phyloP scores from a whole-genome alignment of 2,329 filamentous ascomycete species.

The Fusarium newnesense region DNA sequence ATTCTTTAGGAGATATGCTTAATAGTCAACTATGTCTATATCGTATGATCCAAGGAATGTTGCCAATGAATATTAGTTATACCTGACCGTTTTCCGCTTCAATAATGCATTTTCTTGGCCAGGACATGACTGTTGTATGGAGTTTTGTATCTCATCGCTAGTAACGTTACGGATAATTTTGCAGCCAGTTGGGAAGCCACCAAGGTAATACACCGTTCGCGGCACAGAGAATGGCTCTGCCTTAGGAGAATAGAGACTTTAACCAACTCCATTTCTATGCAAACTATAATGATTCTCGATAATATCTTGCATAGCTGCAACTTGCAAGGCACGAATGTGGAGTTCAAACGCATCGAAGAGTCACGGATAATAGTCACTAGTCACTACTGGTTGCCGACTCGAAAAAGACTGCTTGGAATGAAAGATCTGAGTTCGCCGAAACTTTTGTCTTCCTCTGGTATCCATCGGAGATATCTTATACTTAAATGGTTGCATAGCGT shows the following conservation, averaged over 20 bases:
- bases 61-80: background rate
- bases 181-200: background rate
- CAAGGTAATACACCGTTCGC: fast-evolving
- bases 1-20: background rate
- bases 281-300: too few species aligned
- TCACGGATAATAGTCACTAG: fast-evolving
- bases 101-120: background rate
- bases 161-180: background rate
- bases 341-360: background rate
- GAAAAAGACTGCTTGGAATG: background rate
- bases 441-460: background rate
- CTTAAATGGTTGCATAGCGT: background rate
- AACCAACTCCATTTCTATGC: too few species aligned
- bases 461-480: too few species aligned
- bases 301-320: background rate
- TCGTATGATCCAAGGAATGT: background rate
- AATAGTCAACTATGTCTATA: background rate
- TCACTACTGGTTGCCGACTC: background rate
- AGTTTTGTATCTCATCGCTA: background rate
- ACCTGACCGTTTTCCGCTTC: background rate
- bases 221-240: background rate
- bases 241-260: background rate
- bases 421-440: background rate
- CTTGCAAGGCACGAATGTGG: background rate
- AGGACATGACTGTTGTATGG: too few species aligned